A percentile compares a stretch with the other conserved stretches of the same genome.
phyloP scores from a whole-genome alignment of 23 red algal genomes.

The Pyropia yezoensis region DNA sequence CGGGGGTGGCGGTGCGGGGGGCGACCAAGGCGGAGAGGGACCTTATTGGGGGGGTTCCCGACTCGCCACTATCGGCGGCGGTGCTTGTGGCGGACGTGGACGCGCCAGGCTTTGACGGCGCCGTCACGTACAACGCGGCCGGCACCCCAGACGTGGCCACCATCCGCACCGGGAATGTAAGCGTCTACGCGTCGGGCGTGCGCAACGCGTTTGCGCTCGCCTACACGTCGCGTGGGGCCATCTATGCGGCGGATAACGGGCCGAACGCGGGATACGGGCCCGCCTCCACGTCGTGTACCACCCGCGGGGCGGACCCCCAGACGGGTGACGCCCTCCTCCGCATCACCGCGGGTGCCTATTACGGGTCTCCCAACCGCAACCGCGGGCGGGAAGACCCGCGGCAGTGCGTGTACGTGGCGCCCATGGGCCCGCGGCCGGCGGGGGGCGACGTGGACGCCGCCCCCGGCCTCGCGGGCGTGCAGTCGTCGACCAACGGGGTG shows the following conservation, averaged over 20 bases:
- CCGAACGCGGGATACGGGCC: constrained; percentile 54
- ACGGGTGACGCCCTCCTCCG: constrained; percentile 12
- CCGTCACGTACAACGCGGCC: constrained; percentile 20
- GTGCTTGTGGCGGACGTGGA: constrained; percentile 19
- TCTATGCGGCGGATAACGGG: constrained; percentile 50
- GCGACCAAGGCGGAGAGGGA: constrained; percentile 17
- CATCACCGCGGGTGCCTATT: constrained; percentile 19
- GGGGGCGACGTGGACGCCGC: too few species aligned
- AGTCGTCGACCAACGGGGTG: constrained; percentile 46
- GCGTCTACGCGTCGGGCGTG: constrained; percentile 38
- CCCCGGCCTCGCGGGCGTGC: constrained; percentile 25
- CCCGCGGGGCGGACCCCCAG: constrained; percentile 24
- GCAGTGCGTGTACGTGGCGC: constrained; percentile 38
- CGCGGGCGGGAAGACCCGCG: constrained; percentile 34
- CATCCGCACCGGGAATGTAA: constrained; percentile 22
- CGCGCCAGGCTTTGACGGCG: constrained; percentile 23
- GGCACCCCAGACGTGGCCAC: constrained; percentile 10
- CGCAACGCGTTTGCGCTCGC: constrained; percentile 42
- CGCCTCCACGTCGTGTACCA: constrained; percentile 25
- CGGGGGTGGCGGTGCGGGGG: constrained; percentile 31
- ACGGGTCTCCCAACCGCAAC: constrained; percentile 43
- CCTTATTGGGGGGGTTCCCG: constrained; percentile 39
- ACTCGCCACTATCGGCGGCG: constrained; percentile 40
- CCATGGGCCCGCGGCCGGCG: background rate
- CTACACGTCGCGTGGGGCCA: constrained; percentile 12